Percentiles rank a stretch among this genome's conserved stretches.
These are phyloP conservation scores for Noccaea caerulescens DNA, from an alignment of 345 rosid genomes.

Conservation along the genomic window DNA sequence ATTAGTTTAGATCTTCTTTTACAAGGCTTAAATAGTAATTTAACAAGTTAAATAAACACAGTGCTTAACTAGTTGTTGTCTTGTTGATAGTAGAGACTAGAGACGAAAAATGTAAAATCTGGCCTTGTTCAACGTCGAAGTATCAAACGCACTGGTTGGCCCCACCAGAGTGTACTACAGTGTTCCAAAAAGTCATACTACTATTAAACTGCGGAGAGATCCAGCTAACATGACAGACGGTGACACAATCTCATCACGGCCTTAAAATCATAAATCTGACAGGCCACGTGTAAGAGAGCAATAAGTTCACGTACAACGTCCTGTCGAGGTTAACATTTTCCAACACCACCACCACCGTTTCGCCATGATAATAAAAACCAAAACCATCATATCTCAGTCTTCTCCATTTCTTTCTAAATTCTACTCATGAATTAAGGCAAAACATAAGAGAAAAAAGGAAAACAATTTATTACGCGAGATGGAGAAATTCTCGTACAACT, in stretches of 20 bases:
- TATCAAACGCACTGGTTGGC: slow-evolving; percentile 21
- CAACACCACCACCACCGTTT: slow-evolving; percentile 31
- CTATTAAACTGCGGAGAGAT: slow-evolving; percentile 18
- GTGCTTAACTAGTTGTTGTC: neutral
- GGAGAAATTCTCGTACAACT: slow-evolving; percentile 69
- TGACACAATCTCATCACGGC: slow-evolving; percentile 20
- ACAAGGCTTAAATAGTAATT: neutral
- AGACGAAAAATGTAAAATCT: neutral
- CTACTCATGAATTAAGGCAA: neutral
- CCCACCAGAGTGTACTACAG: slow-evolving; percentile 12
- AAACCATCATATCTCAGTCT: neutral
- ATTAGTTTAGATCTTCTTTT: neutral
- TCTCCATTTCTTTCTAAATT: slow-evolving; percentile 11
- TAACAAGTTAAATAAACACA: neutral
- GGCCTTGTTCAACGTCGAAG: slow-evolving; percentile 24
- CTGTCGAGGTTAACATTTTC: slow-evolving; percentile 41
- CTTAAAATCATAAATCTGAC: slow-evolving; percentile 19
- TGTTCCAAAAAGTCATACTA: slow-evolving; percentile 22
- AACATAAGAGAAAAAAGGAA: neutral
- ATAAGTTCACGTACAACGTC: slow-evolving; percentile 27
- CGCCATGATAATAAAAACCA: slow-evolving; percentile 11
- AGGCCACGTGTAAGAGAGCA: slow-evolving; percentile 38
- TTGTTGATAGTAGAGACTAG: too few relatives aligned
- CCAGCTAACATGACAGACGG: slow-evolving; percentile 27
- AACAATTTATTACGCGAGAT: slow-evolving; percentile 33